A percentile compares a stretch with the other conserved stretches of the same genome.
Evolutionary conservation across 139 green algal genomes (phyloP).

Genomic region (Micractinium sp.): DNA sequence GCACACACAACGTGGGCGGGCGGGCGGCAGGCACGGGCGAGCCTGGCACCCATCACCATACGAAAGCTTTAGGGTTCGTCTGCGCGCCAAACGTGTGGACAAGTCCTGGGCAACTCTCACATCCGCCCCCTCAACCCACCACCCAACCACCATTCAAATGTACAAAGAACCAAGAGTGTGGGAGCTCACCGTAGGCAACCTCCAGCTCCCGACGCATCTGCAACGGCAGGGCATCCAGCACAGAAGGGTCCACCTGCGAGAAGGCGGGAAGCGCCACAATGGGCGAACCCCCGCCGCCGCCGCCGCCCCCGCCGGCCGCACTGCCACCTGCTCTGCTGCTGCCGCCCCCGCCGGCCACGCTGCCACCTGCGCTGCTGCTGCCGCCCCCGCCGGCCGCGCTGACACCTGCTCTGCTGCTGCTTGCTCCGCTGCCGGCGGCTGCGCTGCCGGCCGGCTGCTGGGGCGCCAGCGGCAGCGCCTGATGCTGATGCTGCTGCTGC

Average conservation of each 20-base stretch:
- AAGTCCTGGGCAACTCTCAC: too few relatives aligned
- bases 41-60: too few relatives aligned
- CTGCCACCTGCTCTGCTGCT: background rate
- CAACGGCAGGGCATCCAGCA: conserved; percentile 74
- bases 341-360: too few relatives aligned
- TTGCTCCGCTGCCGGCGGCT: background rate
- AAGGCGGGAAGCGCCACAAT: conserved; percentile 54
- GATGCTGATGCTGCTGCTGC: conserved; percentile 13
- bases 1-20: too few relatives aligned
- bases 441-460: background rate
- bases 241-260: conserved; percentile 73
- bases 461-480: background rate
- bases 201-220: conserved; percentile 74
- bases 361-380: background rate
- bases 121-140: too few relatives aligned
- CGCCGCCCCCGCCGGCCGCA: background rate
- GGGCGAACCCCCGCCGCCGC: background rate
- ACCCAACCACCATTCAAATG: background rate
- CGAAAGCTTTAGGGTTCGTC: background rate
- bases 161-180: too few relatives aligned
- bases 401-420: background rate
- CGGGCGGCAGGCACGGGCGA: too few relatives aligned
- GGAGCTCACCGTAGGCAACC: conserved; percentile 59
- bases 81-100: too few relatives aligned
- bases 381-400: background rate